Base-by-base conservation (phyloP, 192 early-diverging fungal species). In the Thoreauomyces humboldtii region DNA sequence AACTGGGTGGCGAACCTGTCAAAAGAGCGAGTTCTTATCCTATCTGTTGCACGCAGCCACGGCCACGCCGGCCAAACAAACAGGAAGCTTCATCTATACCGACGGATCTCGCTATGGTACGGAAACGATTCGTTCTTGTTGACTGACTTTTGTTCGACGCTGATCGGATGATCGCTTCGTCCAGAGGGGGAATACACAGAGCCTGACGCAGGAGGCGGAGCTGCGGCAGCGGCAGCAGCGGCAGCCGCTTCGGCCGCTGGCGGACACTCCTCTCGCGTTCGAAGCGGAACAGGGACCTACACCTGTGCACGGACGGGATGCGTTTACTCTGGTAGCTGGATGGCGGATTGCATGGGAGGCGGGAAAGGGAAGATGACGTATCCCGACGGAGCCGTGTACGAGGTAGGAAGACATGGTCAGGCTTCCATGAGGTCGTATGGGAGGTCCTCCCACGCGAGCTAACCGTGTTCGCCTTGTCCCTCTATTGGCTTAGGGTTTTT, bases 61-160 rank as follows among this genome's bases (percentile, higher is more conserved):
- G 21, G 27, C 21, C 21, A 28, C 15, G 4, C 9, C 31, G 29
- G 61, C 47, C n/a, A 35, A 45, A 42, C 56, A 72, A 38, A 64
- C 59, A 7, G 74, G 74, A 15, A 43, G 33, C 27, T 75, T 63
- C 48, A 72, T 75, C 28, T 75, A 72, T 43, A 58, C 55, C 9
- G 74, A 75, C 59, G 45, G 64, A 5, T 75, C 74, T 7, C 59
- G 66, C 27, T 75, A 75, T 46, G 74, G 74, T 75, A 48, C 28
- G 41, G 21, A n/a, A n/a, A n/a, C n/a, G n/a, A n/a, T n/a, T n/a
- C n/a, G n/a, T n/a, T n/a, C n/a, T n/a, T n/a, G n/a, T n/a, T n/a
- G n/a, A n/a, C n/a, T 56, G 53, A 22, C 6, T 33, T 7, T 15
- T 63, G 28, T 27, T 33, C 22, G 21, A 31, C 7, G 6, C 24